Evolutionary conservation across 441 rosid species (phyloP).

Genomic region (Pelargonium australe): DNA sequence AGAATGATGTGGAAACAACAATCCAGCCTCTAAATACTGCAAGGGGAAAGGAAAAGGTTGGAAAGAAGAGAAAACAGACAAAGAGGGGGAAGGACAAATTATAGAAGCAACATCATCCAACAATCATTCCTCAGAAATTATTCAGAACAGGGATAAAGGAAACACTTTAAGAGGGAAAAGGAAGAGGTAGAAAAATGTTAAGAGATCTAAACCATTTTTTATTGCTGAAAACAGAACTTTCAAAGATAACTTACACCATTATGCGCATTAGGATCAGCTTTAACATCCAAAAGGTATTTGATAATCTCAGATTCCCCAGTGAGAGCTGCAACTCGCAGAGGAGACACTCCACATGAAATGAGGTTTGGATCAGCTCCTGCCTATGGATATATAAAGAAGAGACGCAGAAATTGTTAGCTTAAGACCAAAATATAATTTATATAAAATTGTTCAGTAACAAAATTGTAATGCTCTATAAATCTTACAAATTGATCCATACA

Average conservation of each 20-base stretch:
- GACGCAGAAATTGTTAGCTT: no score
- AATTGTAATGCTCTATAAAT: not conserved
- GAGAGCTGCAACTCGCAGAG: not conserved
- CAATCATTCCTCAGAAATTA: not conserved
- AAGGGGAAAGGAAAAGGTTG: no score
- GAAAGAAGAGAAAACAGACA: no score
- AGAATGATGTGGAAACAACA: no score
- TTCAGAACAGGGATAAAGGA: not conserved
- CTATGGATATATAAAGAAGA: not conserved
- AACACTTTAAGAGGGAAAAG: not conserved
- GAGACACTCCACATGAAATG: not conserved
- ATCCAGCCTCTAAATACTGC: no score
- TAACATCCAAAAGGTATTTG: not conserved
- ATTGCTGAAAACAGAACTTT: no score
- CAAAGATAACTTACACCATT: not conserved
- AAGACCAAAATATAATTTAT: no score
- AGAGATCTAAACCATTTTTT: not conserved
- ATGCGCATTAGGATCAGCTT: not conserved
- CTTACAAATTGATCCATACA: not conserved
- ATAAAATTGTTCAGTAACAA: no score
- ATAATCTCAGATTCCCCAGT: not conserved
- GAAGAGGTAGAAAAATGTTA: not conserved
- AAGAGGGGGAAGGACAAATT: no score
- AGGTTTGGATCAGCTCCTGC: not conserved
- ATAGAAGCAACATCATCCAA: not conserved